Percentiles rank a stretch among this genome's conserved stretches.
phyloP scores from a whole-genome alignment of 148 eudicot genomes.

The Rhododendron vialii region DNA sequence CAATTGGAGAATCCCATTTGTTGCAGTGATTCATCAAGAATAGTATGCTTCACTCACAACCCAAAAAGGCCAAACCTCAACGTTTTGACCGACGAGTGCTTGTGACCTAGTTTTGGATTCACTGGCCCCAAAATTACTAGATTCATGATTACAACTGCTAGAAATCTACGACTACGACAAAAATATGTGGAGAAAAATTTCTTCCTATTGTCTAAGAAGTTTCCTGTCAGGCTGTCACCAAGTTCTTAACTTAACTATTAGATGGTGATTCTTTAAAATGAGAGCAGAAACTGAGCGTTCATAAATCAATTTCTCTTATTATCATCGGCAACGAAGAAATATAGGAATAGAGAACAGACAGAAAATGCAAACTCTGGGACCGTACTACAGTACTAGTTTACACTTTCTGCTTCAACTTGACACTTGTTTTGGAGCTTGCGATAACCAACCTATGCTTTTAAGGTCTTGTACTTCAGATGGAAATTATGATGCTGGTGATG shows the following conservation, averaged over 20 bases:
- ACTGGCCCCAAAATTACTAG: neutral
- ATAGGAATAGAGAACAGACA: neutral
- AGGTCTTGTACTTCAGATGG: slow-evolving; percentile 45
- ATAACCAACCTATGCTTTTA: slow-evolving; percentile 32
- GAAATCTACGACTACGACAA: neutral
- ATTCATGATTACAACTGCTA: neutral
- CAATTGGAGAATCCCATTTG: neutral
- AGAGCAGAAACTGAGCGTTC: neutral
- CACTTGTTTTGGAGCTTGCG: slow-evolving; percentile 1
- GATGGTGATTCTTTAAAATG: neutral
- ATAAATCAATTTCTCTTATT: neutral
- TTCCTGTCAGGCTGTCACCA: neutral
- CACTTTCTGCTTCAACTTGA: slow-evolving; percentile 1
- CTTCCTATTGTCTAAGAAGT: neutral
- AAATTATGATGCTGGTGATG: slow-evolving; percentile 52
- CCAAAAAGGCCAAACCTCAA: neutral
- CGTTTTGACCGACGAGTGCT: neutral
- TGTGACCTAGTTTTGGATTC: neutral
- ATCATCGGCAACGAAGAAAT: neutral
- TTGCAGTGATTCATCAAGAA: neutral
- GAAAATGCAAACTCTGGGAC: neutral
- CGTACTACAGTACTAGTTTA: neutral
- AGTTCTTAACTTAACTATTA: neutral
- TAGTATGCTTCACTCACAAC: neutral
- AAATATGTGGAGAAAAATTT: neutral